These are phyloP conservation scores for Andrographis paniculata DNA, from an alignment of 305 asterid genomes.

Conservation along the genomic window DNA sequence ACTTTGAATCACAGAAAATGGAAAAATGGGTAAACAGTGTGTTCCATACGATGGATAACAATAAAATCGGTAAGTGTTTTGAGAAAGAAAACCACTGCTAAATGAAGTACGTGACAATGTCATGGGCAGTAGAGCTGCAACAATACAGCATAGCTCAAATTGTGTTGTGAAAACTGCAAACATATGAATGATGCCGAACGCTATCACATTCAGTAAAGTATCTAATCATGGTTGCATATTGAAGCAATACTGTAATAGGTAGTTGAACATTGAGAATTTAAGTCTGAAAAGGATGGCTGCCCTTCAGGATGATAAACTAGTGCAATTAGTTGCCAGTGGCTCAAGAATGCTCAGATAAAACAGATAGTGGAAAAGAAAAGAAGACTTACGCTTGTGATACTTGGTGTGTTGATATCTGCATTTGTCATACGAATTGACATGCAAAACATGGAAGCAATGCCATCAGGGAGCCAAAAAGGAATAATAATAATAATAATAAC, in stretches of 20 bases:
- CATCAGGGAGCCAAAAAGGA: slow-evolving; percentile 20
- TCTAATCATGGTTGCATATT: neutral
- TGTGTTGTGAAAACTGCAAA: neutral
- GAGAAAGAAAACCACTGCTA: neutral
- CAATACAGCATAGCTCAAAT: neutral
- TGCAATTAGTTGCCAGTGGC: neutral
- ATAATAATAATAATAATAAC: slow-evolving; percentile 3
- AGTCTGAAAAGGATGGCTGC: neutral
- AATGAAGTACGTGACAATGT: neutral
- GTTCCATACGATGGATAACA: neutral
- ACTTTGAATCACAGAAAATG: too few species aligned
- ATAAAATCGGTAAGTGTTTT: neutral
- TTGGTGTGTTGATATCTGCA: slow-evolving; percentile 96
- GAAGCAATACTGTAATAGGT: slow-evolving; percentile 1
- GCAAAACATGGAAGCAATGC: slow-evolving; percentile 31
- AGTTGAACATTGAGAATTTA: neutral
- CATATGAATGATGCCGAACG: neutral
- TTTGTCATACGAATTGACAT: slow-evolving; percentile 30
- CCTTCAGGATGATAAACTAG: neutral
- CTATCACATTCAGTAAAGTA: neutral
- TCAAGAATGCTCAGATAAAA: slow-evolving; percentile 7
- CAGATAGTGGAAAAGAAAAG: slow-evolving; percentile 16
- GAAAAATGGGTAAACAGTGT: too few species aligned
- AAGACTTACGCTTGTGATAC: slow-evolving; percentile 92
- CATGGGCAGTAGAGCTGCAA: neutral